Percentiles rank a stretch among this genome's conserved stretches.
Evolutionary conservation across 2,329 filamentous ascomycete genomes (phyloP).

Genomic region (Periglandula ipomoeae): DNA sequence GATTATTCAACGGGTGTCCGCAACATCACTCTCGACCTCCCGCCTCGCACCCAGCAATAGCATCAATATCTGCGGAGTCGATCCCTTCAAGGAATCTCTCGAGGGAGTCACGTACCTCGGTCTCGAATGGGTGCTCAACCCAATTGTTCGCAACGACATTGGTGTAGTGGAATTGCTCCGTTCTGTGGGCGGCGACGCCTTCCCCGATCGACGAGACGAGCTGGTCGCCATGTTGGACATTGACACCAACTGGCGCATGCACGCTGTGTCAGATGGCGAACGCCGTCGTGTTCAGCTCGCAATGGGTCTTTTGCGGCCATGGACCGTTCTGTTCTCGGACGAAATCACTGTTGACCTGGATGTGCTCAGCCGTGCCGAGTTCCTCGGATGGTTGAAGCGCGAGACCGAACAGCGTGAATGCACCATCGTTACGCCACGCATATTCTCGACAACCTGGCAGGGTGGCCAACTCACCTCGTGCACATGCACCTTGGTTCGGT

Average conservation of each 20-base stretch:
- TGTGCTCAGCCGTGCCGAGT: conserved; percentile 73
- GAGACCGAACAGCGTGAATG: conserved; percentile 78
- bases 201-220: conserved; percentile 74
- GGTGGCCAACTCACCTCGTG: conserved; percentile 91
- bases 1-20: conserved; percentile 73
- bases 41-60: conserved; percentile 72
- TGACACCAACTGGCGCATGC: conserved; percentile 88
- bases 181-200: conserved; percentile 79
- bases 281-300: conserved; percentile 84
- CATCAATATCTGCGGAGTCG: conserved; percentile 71
- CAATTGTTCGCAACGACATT: conserved; percentile 91
- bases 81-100: conserved; percentile 83
- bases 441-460: conserved; percentile 88
- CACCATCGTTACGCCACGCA: conserved; percentile 98
- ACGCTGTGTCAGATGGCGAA: conserved; percentile 90
- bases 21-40: conserved; percentile 66
- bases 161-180: conserved; percentile 77
- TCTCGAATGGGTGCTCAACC: conserved; percentile 96
- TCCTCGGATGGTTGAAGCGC: conserved; percentile 73
- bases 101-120: conserved; percentile 96
- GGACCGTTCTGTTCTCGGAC: conserved; percentile 83
- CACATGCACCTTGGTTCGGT: conserved; percentile 89
- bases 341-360: conserved; percentile 97
- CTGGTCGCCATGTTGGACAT: conserved; percentile 84
- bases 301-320: conserved; percentile 89